Evolutionary conservation across 1,284 basidiomycete genomes (phyloP).

Genomic region (Boletus holoroseus): DNA sequence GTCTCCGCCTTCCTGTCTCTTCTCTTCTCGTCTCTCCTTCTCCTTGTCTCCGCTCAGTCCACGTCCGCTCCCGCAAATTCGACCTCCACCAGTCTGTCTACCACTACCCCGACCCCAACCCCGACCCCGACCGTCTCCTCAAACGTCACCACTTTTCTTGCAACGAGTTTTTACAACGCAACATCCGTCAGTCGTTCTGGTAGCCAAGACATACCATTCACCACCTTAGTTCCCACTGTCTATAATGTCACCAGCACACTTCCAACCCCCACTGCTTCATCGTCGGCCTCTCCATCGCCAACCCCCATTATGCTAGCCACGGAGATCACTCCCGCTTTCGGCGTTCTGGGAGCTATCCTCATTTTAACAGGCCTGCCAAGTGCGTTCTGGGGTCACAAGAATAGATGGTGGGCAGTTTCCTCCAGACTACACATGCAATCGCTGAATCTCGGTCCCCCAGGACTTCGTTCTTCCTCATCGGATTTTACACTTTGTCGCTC

Average conservation of each 20-base stretch:
- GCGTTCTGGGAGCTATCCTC: slow-evolving; percentile 81
- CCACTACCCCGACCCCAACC: slow-evolving; percentile 1
- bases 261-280: slow-evolving; percentile 38
- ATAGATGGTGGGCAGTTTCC: slow-evolving; percentile 63
- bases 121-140: slow-evolving; percentile 13
- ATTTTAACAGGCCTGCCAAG: slow-evolving; percentile 87
- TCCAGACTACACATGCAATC: slow-evolving; percentile 9
- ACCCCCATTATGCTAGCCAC: slow-evolving; percentile 63
- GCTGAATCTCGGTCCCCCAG: slow-evolving; percentile 37
- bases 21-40: slow-evolving; percentile 22
- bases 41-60: slow-evolving; percentile 26
- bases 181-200: slow-evolving; percentile 47
- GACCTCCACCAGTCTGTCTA: slow-evolving; percentile 5
- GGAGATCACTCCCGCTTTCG: slow-evolving; percentile 82
- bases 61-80: slow-evolving; percentile 16
- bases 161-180: slow-evolving; percentile 45
- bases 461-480: slow-evolving; percentile 90
- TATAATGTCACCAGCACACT: slow-evolving; percentile 54
- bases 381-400: slow-evolving; percentile 89
- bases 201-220: slow-evolving; percentile 42
- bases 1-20: slow-evolving; percentile 17
- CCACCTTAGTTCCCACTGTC: slow-evolving; percentile 50
- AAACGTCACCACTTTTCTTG: slow-evolving; percentile 44
- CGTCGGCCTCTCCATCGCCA: slow-evolving; percentile 46
- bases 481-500: slow-evolving; percentile 84